phyloP scores from a whole-genome alignment of 768 basidiomycete genomes.

The Kwoniella europaea region DNA sequence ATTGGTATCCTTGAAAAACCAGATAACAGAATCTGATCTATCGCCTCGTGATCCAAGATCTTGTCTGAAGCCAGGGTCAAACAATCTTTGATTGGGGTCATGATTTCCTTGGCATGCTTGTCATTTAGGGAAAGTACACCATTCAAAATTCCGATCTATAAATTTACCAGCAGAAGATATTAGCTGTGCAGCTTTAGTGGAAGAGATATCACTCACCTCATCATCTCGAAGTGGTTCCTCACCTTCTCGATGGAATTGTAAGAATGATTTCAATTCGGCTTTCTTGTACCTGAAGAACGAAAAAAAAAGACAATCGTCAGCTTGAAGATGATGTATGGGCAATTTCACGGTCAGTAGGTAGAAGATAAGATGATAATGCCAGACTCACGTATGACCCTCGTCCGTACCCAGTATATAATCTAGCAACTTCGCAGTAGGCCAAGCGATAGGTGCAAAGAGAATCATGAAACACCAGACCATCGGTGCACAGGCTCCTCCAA shows the following conservation, averaged over 20 bases:
- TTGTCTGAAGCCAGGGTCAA: conserved; percentile 76
- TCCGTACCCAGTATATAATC: conserved; percentile 78
- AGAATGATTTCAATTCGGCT: conserved; percentile 61
- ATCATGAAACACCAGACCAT: conserved; percentile 77
- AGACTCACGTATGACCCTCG: conserved; percentile 62
- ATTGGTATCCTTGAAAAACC: conserved; percentile 94
- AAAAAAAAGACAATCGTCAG: not conserved
- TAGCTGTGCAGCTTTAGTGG: not conserved
- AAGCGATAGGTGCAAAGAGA: conserved; percentile 76
- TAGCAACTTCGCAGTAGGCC: conserved; percentile 71
- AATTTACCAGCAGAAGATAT: not conserved
- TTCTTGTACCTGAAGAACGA: conserved; percentile 45
- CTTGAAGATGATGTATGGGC: conserved; percentile 3
- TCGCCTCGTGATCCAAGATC: conserved; percentile 74
- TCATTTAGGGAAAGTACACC: conserved; percentile 59
- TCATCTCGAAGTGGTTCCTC: conserved; percentile 60
- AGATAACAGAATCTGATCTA: conserved; percentile 66
- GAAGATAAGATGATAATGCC: no score
- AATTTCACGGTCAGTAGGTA: no score
- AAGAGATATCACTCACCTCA: conserved; percentile 51
- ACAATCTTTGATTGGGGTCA: conserved; percentile 76
- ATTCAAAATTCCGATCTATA: conserved; percentile 57
- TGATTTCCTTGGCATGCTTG: conserved; percentile 68
- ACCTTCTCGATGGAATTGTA: conserved; percentile 60
- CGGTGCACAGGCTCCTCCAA: conserved; percentile 78